Evolutionary conservation across 2,329 filamentous ascomycete genomes (phyloP), one percentile per base, ranked within the genome.

Genomic region (Fonsecaea monophora): DNA sequence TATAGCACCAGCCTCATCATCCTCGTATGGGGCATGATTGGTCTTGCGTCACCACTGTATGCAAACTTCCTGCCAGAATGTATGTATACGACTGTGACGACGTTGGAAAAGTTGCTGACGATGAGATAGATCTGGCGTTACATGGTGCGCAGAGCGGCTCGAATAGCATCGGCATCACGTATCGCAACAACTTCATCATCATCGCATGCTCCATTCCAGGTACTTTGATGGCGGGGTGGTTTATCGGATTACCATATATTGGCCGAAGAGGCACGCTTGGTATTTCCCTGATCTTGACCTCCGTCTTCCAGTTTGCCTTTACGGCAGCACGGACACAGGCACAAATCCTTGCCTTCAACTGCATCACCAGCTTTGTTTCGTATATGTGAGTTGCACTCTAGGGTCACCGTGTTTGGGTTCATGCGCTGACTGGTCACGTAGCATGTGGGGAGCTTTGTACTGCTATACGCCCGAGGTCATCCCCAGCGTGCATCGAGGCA

Each of bases 291-390:
- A 77, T 85, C 0, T 73, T 89, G 38, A 91, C 75, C 0, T 77
- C 89, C 82, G 82, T 82, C 2, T 90, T 93, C 77, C 90, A 92
- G 79, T 92, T 92, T 73, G 87, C 85, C 4, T 92, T 92, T 76
- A 92, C 90, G 0, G 82, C 86, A 53, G 88, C 92, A 13, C 80
- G 83, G 34, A 90, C 84, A 1, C 80, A 85, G 5, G 79, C 82
- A 2, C 82, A 91, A 73, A 88, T 92, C 70, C 77, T 91, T 0
- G 90, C 84, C 1, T 90, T 92, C 73, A 89, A 85, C 6, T 92
- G 89, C 74, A 81, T 87, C 32, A 89, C 90, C 73, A 86, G 83
- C 53, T 90, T 87, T 0, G 92, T 90, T 0, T 92, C 89, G 0
- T 90, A 90, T 0, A 77, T 82, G 60, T 62, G 32, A 62, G 60